Evolutionary conservation across 192 early-diverging fungal species (phyloP).

Genomic region (Coemansia guatemalensis): DNA sequence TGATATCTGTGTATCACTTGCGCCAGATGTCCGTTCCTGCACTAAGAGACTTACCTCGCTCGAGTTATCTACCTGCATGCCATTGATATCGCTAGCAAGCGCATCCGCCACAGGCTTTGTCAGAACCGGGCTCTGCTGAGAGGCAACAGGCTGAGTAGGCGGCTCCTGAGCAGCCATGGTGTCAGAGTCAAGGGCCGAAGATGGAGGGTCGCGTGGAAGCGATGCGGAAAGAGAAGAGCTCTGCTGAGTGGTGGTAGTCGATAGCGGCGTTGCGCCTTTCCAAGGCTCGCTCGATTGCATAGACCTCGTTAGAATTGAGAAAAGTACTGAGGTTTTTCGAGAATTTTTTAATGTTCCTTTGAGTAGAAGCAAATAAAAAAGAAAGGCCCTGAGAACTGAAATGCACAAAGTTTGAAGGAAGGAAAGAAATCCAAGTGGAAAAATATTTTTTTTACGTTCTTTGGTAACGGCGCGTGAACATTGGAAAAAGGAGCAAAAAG

Average conservation of each 20-base stretch:
- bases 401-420: background rate
- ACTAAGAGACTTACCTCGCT: conserved; percentile 36
- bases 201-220: background rate
- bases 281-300: conserved; percentile 22
- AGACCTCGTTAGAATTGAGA: background rate
- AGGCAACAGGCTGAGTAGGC: conserved; percentile 2
- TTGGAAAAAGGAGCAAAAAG: conserved; percentile 5
- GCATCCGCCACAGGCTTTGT: conserved; percentile 11
- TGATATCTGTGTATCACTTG: background rate
- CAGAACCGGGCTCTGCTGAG: conserved; percentile 5
- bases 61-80: conserved; percentile 41
- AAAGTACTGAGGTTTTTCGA: background rate
- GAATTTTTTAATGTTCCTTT: background rate
- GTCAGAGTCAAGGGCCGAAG: background rate
- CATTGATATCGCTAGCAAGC: conserved; percentile 16
- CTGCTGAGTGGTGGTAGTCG: conserved; percentile 5
- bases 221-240: background rate
- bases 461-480: conserved; percentile 4
- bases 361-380: background rate
- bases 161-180: conserved; percentile 1
- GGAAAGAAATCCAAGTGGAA: background rate
- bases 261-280: conserved; percentile 12
- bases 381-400: background rate
- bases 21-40: background rate
- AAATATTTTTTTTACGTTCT: conserved; percentile 5